Percentiles rank a stretch among this genome's conserved stretches.
Conservation (phyloP, 805 yeast species). For the Pichia cabralensis region DNA sequence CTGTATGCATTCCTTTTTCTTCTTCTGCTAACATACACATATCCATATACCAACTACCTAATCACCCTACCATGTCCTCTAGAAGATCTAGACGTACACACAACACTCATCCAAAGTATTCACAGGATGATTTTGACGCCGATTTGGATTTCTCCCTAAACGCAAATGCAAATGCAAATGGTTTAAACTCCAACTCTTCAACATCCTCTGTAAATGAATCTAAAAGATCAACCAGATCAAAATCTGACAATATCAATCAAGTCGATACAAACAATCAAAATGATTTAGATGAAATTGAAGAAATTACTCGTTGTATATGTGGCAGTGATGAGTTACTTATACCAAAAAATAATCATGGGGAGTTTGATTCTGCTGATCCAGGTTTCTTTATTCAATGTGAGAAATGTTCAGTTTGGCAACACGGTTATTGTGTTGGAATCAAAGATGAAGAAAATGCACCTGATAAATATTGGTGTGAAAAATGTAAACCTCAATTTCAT, state of each 20-base stretch:
- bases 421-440: slow-evolving; percentile 90
- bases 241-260: slow-evolving; percentile 1
- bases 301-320: slow-evolving; percentile 47
- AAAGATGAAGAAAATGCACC: slow-evolving; percentile 67
- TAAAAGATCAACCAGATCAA: slow-evolving; percentile 4
- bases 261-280: too few relatives aligned
- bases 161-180: too few relatives aligned
- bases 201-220: not conserved
- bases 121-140: slow-evolving; percentile 12
- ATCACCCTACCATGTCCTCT: slow-evolving; percentile 16
- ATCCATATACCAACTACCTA: too few relatives aligned
- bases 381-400: slow-evolving; percentile 83
- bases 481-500: slow-evolving; percentile 81
- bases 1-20: not conserved
- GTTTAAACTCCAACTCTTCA: too few relatives aligned
- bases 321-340: slow-evolving; percentile 36
- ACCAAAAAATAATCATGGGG: slow-evolving; percentile 20
- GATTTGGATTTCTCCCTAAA: slow-evolving; percentile 4
- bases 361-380: slow-evolving; percentile 32
- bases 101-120: slow-evolving; percentile 10
- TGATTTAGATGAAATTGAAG: slow-evolving; percentile 20
- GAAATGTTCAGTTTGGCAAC: slow-evolving; percentile 93
- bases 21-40: too few relatives aligned
- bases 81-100: slow-evolving; percentile 24
- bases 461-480: slow-evolving; percentile 92